These are phyloP conservation scores for Glycyrrhiza uralensis DNA, from an alignment of 306 rosid genomes.

Conservation along the genomic window DNA sequence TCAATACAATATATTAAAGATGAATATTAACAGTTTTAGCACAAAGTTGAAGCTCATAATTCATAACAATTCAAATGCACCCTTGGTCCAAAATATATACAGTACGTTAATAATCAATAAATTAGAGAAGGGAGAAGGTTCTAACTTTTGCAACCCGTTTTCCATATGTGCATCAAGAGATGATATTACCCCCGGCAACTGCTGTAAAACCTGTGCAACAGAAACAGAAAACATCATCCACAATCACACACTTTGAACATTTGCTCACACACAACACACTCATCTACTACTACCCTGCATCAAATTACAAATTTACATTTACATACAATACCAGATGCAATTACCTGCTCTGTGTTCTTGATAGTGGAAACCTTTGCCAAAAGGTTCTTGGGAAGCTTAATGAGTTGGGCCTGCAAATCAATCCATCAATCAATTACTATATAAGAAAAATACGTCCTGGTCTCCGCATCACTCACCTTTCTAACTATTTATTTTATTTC, in stretches of 20 bases:
- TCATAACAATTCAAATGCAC: not conserved
- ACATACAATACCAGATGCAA: too few relatives aligned
- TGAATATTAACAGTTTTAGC: conserved; percentile 6
- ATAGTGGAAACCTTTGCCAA: conserved; percentile 60
- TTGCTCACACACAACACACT: not conserved
- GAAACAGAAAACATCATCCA: conserved; percentile 1
- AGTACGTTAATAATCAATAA: not conserved
- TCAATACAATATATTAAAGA: not conserved
- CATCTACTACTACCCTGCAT: not conserved
- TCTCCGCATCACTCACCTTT: too few relatives aligned
- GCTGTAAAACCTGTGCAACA: conserved; percentile 72
- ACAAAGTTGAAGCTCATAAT: not conserved
- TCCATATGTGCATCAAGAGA: conserved; percentile 83
- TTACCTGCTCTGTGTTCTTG: conserved; percentile 78
- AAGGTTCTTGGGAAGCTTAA: conserved; percentile 79
- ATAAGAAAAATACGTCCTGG: too few relatives aligned
- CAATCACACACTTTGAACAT: not conserved
- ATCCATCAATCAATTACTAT: too few relatives aligned
- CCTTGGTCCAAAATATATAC: not conserved
- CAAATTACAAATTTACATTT: too few relatives aligned
- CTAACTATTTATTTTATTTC: too few relatives aligned
- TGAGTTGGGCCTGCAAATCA: conserved; percentile 64
- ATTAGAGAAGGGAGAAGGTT: not conserved
- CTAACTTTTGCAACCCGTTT: conserved; percentile 71
- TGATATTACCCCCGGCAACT: conserved; percentile 82